Conservation (phyloP, 441 rosid genomes). For the Erodium moschatum region DNA sequence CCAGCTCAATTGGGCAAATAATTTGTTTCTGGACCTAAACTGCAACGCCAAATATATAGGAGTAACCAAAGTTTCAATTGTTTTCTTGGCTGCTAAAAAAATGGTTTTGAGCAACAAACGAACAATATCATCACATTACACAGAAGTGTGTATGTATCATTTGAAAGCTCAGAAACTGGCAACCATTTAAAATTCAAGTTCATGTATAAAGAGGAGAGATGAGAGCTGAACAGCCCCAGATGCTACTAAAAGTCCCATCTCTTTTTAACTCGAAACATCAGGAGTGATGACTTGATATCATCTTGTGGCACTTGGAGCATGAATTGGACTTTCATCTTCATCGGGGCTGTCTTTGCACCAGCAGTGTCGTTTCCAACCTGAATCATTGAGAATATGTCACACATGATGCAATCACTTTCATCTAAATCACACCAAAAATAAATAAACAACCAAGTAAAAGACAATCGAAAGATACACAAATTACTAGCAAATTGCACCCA, state of each 20-base stretch:
- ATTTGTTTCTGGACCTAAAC: background rate
- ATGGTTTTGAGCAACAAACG: background rate
- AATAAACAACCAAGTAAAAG: background rate
- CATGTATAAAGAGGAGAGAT: background rate
- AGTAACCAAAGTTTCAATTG: background rate
- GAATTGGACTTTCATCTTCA: slow-evolving; percentile 82
- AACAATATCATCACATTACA: background rate
- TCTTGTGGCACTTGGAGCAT: slow-evolving; percentile 95
- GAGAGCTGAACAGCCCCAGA: background rate
- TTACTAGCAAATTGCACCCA: background rate
- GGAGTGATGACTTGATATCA: slow-evolving; percentile 51
- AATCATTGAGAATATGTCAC: background rate
- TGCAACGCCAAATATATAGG: background rate
- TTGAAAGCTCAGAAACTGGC: background rate
- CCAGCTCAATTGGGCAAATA: background rate
- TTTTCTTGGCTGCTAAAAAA: background rate
- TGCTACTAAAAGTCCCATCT: slow-evolving; percentile 66
- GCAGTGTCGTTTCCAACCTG: slow-evolving; percentile 83
- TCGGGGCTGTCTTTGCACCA: slow-evolving; percentile 62
- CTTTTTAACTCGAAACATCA: slow-evolving; percentile 87
- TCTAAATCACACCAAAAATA: background rate
- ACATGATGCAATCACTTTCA: background rate
- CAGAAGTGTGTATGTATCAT: background rate
- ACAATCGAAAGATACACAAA: background rate
- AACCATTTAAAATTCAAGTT: background rate